Evolutionary conservation across 2,329 filamentous ascomycete species (phyloP), one percentile per base, ranked within the genome.

Genomic region (Teratosphaeria gauchensis): DNA sequence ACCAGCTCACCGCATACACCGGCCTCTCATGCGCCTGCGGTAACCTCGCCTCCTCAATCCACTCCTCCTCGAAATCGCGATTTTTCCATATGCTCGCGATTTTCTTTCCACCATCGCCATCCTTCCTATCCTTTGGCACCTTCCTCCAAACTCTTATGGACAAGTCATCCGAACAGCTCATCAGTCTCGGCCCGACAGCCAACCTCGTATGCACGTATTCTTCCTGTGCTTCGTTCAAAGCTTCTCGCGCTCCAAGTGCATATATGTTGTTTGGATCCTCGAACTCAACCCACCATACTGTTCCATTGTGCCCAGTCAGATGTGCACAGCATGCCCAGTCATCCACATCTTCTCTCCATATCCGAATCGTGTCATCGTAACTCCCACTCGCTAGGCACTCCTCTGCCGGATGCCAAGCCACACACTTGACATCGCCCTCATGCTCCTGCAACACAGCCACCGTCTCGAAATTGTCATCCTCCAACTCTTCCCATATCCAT

Each of bases 401-500:
- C 67, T 82, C 82, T 56, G 86, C 84, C 0, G 90, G 90, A 71
- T 94, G 92, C 94, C 94, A 99, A 2, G 86, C 84, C 1, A 99
- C 89, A 63, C 86, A 90, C 73, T 99, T 99, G 65, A 99, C 92
- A 74, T 99, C 94, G 24, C 89, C 92, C 53, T 92, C 88, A 72
- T 99, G 94, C 75, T 97, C 94, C 74, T 89, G 90, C 68, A 97
- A 80, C 56, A 97, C 92, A 0, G 92, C 94, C 16, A 97, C 86
- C 1, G 94, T 97, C 80, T 99, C 94, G 78, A 92, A 97, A 72
- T 97, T 94, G 72, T 96, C 92, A 58, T 95, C 92, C 16, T 87
- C 88, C 57, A 96, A 83, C 72, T 97, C 94, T 75, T 99, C 94
- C 94, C 94, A 99, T 67, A 99, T 90, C 94, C 94, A 99, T 19